These are phyloP conservation scores for Coix lacrymajobi DNA, from an alignment of 176 grass and related monocot species.

Conservation along the genomic window DNA sequence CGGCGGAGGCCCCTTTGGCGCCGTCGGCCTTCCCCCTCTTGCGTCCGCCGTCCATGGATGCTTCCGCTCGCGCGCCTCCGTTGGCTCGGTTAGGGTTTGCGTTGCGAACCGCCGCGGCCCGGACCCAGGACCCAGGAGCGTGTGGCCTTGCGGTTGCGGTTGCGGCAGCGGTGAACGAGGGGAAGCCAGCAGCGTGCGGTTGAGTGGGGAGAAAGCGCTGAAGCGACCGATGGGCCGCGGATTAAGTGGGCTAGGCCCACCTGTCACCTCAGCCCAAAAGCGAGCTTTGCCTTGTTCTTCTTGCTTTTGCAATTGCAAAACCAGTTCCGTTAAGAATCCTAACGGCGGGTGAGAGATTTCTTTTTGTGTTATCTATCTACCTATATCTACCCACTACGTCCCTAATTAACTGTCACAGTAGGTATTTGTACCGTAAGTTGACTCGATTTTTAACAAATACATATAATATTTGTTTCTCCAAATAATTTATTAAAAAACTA, in stretches of 20 bases:
- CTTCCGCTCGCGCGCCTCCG: background rate
- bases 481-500: too few relatives aligned
- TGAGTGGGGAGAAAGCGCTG: background rate
- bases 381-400: too few relatives aligned
- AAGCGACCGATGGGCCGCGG: background rate
- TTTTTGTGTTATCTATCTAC: too few relatives aligned
- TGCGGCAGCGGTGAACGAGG: too few relatives aligned
- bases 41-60: constrained; percentile 48
- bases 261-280: background rate
- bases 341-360: background rate
- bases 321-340: background rate
- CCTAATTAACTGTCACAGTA: too few relatives aligned
- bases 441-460: too few relatives aligned
- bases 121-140: too few relatives aligned
- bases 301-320: background rate
- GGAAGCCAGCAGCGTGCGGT: background rate
- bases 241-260: background rate
- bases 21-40: constrained; percentile 51
- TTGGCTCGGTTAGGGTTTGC: constrained; percentile 7
- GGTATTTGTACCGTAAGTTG: too few relatives aligned
- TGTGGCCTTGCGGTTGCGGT: background rate
- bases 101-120: background rate
- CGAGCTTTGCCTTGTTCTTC: background rate
- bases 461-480: too few relatives aligned
- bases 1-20: constrained; percentile 23